Conservation (phyloP, 805 yeast species). For the Candida ipomoeae region DNA sequence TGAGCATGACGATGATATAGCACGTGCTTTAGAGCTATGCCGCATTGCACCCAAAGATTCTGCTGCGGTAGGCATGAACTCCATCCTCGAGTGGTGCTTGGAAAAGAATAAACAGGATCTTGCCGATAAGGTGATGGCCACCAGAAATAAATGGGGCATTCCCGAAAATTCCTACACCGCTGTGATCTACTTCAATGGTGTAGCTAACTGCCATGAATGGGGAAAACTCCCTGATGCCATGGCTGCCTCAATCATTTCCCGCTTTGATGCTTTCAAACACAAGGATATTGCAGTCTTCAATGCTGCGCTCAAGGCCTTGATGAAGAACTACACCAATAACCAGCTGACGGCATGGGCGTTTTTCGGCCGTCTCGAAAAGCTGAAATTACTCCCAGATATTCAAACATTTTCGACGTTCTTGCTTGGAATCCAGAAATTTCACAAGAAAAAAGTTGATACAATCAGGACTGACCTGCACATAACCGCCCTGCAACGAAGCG, state of each 20-base stretch:
- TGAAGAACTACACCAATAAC: conserved; percentile 30
- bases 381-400: conserved; percentile 24
- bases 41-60: conserved; percentile 41
- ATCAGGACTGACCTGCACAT: conserved; percentile 16
- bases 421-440: conserved; percentile 28
- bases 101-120: conserved; percentile 39
- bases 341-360: conserved; percentile 37
- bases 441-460: conserved; percentile 14
- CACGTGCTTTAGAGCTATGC: conserved; percentile 52
- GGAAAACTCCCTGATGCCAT: conserved; percentile 24
- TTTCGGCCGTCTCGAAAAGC: conserved; percentile 25
- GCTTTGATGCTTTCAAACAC: conserved; percentile 17
- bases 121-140: conserved; percentile 48
- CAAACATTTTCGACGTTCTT: conserved; percentile 39
- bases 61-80: conserved; percentile 62
- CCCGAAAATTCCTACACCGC: conserved; percentile 46
- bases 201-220: conserved; percentile 31
- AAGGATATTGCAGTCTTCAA: conserved; percentile 29
- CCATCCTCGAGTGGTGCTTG: conserved; percentile 50
- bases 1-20: conserved; percentile 40
- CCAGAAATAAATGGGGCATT: conserved; percentile 61
- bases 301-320: conserved; percentile 32
- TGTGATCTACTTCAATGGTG: conserved; percentile 33
- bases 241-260: conserved; percentile 19
- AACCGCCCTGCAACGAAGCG: conserved; percentile 18